Evolutionary conservation across 1,284 basidiomycete species (phyloP).

Genomic region (Hortiboletus rubellus): DNA sequence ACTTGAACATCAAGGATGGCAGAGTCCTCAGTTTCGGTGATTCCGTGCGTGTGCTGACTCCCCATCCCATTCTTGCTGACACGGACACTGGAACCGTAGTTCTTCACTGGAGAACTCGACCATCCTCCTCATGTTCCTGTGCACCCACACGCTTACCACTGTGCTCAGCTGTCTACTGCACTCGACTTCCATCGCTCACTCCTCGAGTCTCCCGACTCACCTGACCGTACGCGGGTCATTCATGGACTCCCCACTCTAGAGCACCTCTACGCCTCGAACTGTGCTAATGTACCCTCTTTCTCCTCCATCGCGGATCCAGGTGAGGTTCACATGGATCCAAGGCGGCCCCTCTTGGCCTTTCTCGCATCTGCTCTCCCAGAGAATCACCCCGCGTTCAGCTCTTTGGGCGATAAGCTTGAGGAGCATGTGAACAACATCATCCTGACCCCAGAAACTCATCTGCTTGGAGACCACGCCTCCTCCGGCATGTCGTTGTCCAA

Average conservation of each 20-base stretch:
- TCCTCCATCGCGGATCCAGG: background rate
- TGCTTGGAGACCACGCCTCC: slow-evolving; percentile 48
- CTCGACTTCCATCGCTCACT: background rate
- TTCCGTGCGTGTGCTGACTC: slow-evolving; percentile 54
- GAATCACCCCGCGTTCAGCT: slow-evolving; percentile 43
- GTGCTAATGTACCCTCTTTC: slow-evolving; percentile 43
- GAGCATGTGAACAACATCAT: slow-evolving; percentile 51
- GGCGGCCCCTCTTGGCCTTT: slow-evolving; percentile 59
- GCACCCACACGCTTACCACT: slow-evolving; percentile 59
- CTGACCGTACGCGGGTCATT: slow-evolving; percentile 11
- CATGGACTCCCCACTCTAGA: slow-evolving; percentile 36
- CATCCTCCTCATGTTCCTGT: slow-evolving; percentile 36
- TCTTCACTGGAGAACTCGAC: slow-evolving; percentile 53
- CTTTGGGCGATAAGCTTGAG: slow-evolving; percentile 53
- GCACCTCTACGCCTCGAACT: slow-evolving; percentile 56
- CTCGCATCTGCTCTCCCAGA: slow-evolving; percentile 69
- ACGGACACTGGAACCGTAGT: slow-evolving; percentile 41
- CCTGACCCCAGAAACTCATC: slow-evolving; percentile 44
- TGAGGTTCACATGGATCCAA: slow-evolving; percentile 27
- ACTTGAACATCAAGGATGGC: slow-evolving; percentile 83
- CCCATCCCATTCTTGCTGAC: slow-evolving; percentile 13
- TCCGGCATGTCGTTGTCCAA: slow-evolving; percentile 26
- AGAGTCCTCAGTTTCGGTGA: slow-evolving; percentile 76
- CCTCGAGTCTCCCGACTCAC: background rate
- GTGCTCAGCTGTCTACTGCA: slow-evolving; percentile 44